Conservation (phyloP, 1,139 yeast genomes). For the Candida pseudocylindracea region DNA sequence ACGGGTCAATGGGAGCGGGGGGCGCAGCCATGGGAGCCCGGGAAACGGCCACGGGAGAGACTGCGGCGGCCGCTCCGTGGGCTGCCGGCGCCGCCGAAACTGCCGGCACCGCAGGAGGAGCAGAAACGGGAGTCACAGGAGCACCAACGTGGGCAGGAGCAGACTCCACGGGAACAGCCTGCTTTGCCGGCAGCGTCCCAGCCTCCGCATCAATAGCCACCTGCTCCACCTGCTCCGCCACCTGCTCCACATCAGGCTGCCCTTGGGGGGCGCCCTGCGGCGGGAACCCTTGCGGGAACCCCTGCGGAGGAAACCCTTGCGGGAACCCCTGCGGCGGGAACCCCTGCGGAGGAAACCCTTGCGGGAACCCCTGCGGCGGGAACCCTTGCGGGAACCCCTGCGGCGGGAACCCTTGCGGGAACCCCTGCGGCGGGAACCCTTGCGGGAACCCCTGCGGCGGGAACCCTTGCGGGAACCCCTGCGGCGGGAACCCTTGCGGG, state of each 20-base stretch:
- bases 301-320: slow-evolving; percentile 8
- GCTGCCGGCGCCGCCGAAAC: slow-evolving; percentile 5
- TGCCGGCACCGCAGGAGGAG: too few relatives aligned
- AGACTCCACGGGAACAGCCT: too few relatives aligned
- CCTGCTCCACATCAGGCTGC: neutral
- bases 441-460: too few relatives aligned
- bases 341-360: slow-evolving; percentile 3
- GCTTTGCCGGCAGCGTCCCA: too few relatives aligned
- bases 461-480: too few relatives aligned
- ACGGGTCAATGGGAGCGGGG: slow-evolving; percentile 2
- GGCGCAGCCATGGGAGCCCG: slow-evolving; percentile 4
- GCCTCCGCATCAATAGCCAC: too few relatives aligned
- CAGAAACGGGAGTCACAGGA: too few relatives aligned
- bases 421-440: too few relatives aligned
- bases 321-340: slow-evolving; percentile 5
- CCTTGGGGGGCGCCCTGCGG: slow-evolving; percentile 4
- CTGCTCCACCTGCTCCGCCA: too few relatives aligned
- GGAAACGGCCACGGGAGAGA: slow-evolving; percentile 4
- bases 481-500: too few relatives aligned
- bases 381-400: slow-evolving; percentile 8
- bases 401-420: slow-evolving; percentile 5
- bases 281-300: slow-evolving; percentile 7
- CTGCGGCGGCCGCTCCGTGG: slow-evolving; percentile 4
- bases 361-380: slow-evolving; percentile 4
- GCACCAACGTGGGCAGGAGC: too few relatives aligned